Percentiles rank a stretch among this genome's conserved stretches.
phyloP scores from a whole-genome alignment of 257 asterid genomes.

The Pogostemon cablin region DNA sequence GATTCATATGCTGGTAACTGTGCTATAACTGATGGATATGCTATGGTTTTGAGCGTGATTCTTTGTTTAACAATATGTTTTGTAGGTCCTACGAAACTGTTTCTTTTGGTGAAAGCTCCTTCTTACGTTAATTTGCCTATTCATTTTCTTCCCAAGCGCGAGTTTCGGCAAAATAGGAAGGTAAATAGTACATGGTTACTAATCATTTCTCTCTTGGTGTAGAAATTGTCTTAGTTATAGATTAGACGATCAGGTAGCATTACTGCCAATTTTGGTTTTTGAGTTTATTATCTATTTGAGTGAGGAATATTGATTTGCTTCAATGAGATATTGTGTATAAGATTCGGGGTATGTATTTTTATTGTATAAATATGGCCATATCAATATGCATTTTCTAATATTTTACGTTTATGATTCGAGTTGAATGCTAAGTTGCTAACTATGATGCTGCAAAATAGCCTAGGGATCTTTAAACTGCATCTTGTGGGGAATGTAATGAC shows the following conservation, averaged over 20 bases:
- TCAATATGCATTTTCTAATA: background rate
- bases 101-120: constrained; percentile 86
- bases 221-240: background rate
- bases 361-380: no score
- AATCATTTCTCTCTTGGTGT: background rate
- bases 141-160: constrained; percentile 96
- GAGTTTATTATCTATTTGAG: background rate
- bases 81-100: constrained; percentile 82
- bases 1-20: constrained; percentile 66
- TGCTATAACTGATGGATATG: constrained; percentile 16
- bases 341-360: background rate
- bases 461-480: background rate
- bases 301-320: constrained; percentile 18
- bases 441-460: constrained; percentile 23
- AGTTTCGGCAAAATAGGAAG: constrained; percentile 72
- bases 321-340: background rate
- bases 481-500: background rate
- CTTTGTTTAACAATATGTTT: constrained; percentile 23
- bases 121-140: constrained; percentile 60
- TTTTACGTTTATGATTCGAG: background rate
- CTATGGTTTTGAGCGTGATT: constrained; percentile 10
- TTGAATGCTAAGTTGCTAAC: background rate
- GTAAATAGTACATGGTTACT: constrained; percentile 33
- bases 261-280: background rate
- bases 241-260: constrained; percentile 7